phyloP scores from a whole-genome alignment of 2,329 filamentous ascomycete species.

The Coniochaeta ligniaria region DNA sequence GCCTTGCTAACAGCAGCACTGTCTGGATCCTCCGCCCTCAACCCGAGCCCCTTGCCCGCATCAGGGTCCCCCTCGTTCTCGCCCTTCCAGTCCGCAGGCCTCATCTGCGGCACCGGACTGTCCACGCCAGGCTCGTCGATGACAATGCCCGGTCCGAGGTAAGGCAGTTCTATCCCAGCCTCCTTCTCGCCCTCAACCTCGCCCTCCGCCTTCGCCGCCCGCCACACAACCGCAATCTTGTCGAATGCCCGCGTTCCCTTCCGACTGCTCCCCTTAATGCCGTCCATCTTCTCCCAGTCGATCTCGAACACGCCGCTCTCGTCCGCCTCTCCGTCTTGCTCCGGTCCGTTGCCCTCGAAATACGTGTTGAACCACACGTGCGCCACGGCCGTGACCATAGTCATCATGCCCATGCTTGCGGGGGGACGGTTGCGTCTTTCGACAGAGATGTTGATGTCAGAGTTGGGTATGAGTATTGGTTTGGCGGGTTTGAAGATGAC shows the following conservation, averaged over 20 bases:
- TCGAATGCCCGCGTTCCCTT: constrained; percentile 82
- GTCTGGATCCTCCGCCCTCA: constrained; percentile 56
- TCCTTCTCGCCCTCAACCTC: constrained; percentile 10
- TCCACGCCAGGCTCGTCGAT: constrained; percentile 60
- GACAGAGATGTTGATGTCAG: constrained; percentile 84
- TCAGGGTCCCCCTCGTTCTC: constrained; percentile 36
- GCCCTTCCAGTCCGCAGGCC: constrained; percentile 70
- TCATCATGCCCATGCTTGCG: constrained; percentile 72
- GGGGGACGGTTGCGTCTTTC: constrained; percentile 77
- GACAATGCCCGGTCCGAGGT: constrained; percentile 23
- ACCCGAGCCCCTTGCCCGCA: constrained; percentile 57
- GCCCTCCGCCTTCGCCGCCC: constrained; percentile 22
- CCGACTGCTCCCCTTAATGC: constrained; percentile 80
- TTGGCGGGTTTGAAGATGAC: constrained; percentile 70
- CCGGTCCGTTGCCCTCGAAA: constrained; percentile 77
- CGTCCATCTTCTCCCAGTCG: constrained; percentile 70
- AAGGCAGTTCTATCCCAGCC: background rate
- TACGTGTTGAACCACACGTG: constrained; percentile 97
- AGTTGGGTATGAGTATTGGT: constrained; percentile 66
- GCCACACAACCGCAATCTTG: constrained; percentile 79
- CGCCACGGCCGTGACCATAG: constrained; percentile 86
- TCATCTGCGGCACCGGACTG: constrained; percentile 62
- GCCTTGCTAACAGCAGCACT: constrained; percentile 65
- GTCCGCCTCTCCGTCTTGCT: constrained; percentile 54
- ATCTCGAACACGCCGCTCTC: constrained; percentile 57